phyloP scores from a whole-genome alignment of 371 early-diverging fungal species.

The Paramicrosporidium saccamoebae region DNA sequence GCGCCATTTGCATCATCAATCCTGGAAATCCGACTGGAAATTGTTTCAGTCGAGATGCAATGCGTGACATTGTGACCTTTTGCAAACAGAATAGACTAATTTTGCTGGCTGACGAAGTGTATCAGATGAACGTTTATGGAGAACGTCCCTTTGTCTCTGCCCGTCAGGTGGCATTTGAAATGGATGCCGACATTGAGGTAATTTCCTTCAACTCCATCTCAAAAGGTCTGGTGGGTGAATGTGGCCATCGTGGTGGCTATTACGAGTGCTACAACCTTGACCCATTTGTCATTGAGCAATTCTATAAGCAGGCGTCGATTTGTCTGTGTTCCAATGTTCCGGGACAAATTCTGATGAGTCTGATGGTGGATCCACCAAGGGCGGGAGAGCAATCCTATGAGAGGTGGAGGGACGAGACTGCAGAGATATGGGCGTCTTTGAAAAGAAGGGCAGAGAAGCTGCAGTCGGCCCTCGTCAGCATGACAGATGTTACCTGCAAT shows the following conservation, averaged over 20 bases:
- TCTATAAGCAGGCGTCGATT: conserved; percentile 74
- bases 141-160: conserved; percentile 66
- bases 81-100: conserved; percentile 42
- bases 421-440: conserved; percentile 40
- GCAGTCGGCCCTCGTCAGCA: conserved; percentile 28
- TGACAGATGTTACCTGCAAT: conserved; percentile 61
- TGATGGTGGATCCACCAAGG: conserved; percentile 77
- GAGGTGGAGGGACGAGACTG: conserved; percentile 29
- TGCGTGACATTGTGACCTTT: conserved; percentile 54
- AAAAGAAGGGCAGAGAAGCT: conserved; percentile 36
- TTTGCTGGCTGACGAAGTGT: conserved; percentile 84
- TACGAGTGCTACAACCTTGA: conserved; percentile 66
- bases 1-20: conserved; percentile 80
- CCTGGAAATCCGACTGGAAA: conserved; percentile 95
- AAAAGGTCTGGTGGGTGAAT: conserved; percentile 93
- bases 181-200: conserved; percentile 23
- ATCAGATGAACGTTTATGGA: conserved; percentile 72
- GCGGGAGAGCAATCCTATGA: conserved; percentile 34
- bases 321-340: conserved; percentile 60
- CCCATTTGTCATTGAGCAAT: conserved; percentile 24
- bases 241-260: conserved; percentile 88
- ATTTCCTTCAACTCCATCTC: conserved; percentile 83
- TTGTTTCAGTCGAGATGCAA: conserved; percentile 36
- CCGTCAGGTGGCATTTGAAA: conserved; percentile 6
- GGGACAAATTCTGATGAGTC: conserved; percentile 52